phyloP scores from a whole-genome alignment of 2,329 filamentous ascomycete species.

The Xenoacremonium recifei region DNA sequence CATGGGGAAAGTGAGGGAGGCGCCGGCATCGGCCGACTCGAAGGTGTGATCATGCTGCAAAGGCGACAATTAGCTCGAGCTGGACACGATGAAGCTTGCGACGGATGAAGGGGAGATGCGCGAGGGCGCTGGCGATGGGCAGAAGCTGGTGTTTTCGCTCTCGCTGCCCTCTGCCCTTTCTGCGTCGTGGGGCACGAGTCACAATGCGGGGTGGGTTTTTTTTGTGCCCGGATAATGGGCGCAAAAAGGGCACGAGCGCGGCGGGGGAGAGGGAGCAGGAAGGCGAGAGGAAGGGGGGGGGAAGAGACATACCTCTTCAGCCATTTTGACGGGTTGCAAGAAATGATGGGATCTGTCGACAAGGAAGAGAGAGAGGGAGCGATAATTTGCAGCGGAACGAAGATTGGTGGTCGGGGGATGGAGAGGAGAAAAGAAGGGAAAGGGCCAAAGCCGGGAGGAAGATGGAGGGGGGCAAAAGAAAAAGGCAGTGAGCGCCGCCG shows the following conservation, averaged over 20 bases:
- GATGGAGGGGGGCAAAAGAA: constrained; percentile 31
- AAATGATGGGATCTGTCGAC: constrained; percentile 30
- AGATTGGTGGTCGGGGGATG: constrained; percentile 27
- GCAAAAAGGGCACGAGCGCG: constrained; percentile 25
- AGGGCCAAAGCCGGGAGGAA: constrained; percentile 24
- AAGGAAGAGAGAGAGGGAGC: constrained; percentile 25
- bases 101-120: constrained; percentile 1
- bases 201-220: constrained; percentile 49
- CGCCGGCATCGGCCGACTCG: constrained; percentile 94
- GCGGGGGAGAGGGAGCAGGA: too few species aligned
- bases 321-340: constrained; percentile 53
- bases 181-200: constrained; percentile 36
- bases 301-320: constrained; percentile 52
- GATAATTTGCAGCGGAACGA: constrained; percentile 18
- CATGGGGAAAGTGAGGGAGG: constrained; percentile 92
- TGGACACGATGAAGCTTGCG: constrained; percentile 1
- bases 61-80: constrained; percentile 21
- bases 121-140: constrained; percentile 2
- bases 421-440: constrained; percentile 29
- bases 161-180: too few species aligned
- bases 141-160: neutral
- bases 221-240: constrained; percentile 32
- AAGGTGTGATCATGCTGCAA: constrained; percentile 69
- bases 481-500: constrained; percentile 32
- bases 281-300: too few species aligned